Percentiles rank a stretch among this genome's conserved stretches.
phyloP scores from a whole-genome alignment of 805 yeast genomes.

The Wickerhamiella spandovensis region DNA sequence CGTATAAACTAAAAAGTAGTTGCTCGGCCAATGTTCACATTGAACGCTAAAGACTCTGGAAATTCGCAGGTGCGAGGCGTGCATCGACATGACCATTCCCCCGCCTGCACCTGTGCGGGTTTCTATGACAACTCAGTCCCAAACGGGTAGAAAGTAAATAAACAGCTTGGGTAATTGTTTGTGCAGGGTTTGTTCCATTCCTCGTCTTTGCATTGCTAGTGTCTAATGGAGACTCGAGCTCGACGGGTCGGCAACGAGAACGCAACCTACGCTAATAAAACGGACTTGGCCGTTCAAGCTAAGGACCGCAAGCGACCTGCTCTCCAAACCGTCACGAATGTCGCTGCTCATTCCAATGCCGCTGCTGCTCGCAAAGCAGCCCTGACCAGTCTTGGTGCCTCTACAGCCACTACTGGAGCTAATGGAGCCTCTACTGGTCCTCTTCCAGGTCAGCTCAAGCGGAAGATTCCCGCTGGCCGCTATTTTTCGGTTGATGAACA shows the following conservation, averaged over 20 bases:
- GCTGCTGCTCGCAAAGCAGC: background rate
- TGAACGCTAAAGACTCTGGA: background rate
- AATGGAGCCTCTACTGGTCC: no score
- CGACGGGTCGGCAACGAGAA: slow-evolving; percentile 2
- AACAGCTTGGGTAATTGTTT: slow-evolving; percentile 2
- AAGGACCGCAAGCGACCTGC: slow-evolving; percentile 7
- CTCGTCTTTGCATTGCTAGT: background rate
- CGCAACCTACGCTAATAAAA: background rate
- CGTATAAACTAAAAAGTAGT: no score
- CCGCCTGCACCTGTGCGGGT: background rate
- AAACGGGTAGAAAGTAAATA: background rate
- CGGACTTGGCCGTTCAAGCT: background rate
- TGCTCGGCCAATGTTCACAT: background rate
- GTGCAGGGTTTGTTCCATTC: background rate
- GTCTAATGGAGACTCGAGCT: slow-evolving; percentile 2
- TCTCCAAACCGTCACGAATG: slow-evolving; percentile 12
- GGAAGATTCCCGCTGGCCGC: background rate
- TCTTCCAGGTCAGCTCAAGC: background rate
- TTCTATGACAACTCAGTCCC: background rate
- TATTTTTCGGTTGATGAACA: background rate
- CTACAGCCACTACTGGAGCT: background rate
- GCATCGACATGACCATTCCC: background rate
- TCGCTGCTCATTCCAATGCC: background rate
- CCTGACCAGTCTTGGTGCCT: background rate
- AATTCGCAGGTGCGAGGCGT: background rate